Evolutionary conservation across 1,284 basidiomycete genomes (phyloP), one percentile per base, ranked within the genome.

Genomic region (Cryptococcus deneoformans): DNA sequence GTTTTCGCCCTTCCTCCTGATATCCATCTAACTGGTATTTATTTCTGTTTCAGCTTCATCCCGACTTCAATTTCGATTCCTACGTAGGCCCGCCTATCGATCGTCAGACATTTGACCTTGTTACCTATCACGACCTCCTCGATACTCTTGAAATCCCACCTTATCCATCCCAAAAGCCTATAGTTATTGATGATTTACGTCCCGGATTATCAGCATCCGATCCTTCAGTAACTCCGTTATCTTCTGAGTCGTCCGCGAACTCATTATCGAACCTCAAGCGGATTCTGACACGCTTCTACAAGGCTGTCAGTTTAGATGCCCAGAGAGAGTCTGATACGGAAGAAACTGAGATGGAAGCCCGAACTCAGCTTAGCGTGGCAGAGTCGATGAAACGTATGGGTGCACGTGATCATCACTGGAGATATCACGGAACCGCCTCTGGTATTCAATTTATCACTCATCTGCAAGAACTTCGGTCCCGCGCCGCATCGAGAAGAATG

Each of bases 371-470:
- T 8, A 53, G 50, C 12, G 61, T 74, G 4, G 68, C 66, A 1
- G 58, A 65, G 16, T 66, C 68, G 10, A 67, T 76, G 64, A 61
- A 49, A 29, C 65, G 65, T 48, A 61, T 76, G 6, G 64, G 72
- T 34, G 61, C 74, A 39, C 63, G 65, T 46, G 75, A 75, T 46
- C 71, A 79, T 2, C 76, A 67, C 20, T 67, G 79, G 39, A 80
- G 86, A 9, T 89, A 87, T 72, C 86, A 87, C 61, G 88, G 88
- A 1, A 87, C 88, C 66, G 86, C 86, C 1, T 88, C 87, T 52
- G 84, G 84, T 3, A 81, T 84, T 1, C 83, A 84, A 76, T 80
- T 90, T 9, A 77, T 90, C 46, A 83, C 83, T 46, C 81, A 83
- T 1, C 85, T 87, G 14, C 80, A 88, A 24, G 83, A 85, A 54